Evolutionary conservation across 192 early-diverging fungal species (phyloP).

Genomic region (Podila clonocystis): DNA sequence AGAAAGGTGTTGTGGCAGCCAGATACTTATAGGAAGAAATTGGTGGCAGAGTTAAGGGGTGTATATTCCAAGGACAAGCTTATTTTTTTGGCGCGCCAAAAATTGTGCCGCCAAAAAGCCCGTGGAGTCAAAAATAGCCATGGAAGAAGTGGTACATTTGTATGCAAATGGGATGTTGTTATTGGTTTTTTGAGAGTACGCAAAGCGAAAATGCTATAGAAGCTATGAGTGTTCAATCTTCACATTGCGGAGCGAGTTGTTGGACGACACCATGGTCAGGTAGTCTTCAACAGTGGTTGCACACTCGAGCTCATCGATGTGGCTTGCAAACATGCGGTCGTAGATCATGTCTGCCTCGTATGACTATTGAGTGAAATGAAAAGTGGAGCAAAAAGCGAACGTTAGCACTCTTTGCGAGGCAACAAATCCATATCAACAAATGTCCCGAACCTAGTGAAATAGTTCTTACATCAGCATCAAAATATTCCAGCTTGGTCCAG

Average conservation of each 20-base stretch:
- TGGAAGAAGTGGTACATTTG: not conserved
- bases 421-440: not conserved
- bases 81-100: no score
- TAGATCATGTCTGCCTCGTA: conserved; percentile 42
- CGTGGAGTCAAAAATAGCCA: not conserved
- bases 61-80: no score
- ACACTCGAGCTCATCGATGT: conserved; percentile 43
- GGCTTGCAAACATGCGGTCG: conserved; percentile 45
- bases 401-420: not conserved
- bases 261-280: conserved; percentile 40
- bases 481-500: conserved; percentile 76
- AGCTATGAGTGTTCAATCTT: conserved; percentile 11
- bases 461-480: conserved; percentile 61
- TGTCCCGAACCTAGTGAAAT: not conserved
- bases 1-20: not conserved
- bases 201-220: not conserved
- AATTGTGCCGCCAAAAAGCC: no score
- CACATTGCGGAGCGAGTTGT: conserved; percentile 40
- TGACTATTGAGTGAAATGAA: conserved; percentile 9
- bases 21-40: not conserved
- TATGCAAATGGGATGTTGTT: not conserved
- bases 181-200: not conserved
- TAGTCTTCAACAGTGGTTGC: conserved; percentile 46
- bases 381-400: not conserved
- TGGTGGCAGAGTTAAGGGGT: not conserved